Base-by-base conservation (phyloP, 345 rosid genomes). In the Limnanthes douglasii region DNA sequence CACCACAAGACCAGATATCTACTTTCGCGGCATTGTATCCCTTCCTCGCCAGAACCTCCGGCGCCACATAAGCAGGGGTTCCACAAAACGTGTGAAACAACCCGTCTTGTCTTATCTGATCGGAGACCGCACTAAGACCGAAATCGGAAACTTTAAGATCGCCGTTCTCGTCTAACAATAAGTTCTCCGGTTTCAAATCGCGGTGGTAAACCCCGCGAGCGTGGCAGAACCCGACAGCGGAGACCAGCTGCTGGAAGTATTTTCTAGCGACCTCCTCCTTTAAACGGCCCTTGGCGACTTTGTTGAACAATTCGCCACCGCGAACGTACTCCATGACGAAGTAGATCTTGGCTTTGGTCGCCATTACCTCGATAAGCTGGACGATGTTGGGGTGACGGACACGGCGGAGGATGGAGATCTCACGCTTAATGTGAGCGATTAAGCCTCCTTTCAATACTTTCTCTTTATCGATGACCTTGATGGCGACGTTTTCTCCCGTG, bases 1-100 rank as follows among this genome's bases (percentile, higher is more conserved):
- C 93, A 8, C 97, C 97, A 34, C 94, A 86, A 42, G 97, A 78
- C 97, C 97, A 86, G 11, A 75, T 60, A 44, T 75, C 97, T 1
- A 78, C 93, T 39, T 75, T 78, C 2, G 85, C 77, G 0, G 88
- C 97, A 24, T 82, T 88, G 44, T 86, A 86, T 0, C 81, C 86
- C 41, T 63, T 75, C 24, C 86, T 37, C 0, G 70, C 65, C 12
- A 86, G 51, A 11, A 86, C 93, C 70, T 86, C 97, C 24, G 97
- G 97, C 1, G 97, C 86, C 15, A 75, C 85, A 38, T 71, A 75
- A 21, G 85, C 79, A 3, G 80, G 85, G 3, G 85, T 75, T 9
- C 96, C 96, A 16, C 96, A 86, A 31, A 77, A 76, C 6, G 96
- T 86, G 11, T 86, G 96, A 20, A 86, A 81, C 29, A 65, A 43